phyloP scores from a whole-genome alignment of 2,329 filamentous ascomycete genomes.

The Sordariomycetes sp. region DNA sequence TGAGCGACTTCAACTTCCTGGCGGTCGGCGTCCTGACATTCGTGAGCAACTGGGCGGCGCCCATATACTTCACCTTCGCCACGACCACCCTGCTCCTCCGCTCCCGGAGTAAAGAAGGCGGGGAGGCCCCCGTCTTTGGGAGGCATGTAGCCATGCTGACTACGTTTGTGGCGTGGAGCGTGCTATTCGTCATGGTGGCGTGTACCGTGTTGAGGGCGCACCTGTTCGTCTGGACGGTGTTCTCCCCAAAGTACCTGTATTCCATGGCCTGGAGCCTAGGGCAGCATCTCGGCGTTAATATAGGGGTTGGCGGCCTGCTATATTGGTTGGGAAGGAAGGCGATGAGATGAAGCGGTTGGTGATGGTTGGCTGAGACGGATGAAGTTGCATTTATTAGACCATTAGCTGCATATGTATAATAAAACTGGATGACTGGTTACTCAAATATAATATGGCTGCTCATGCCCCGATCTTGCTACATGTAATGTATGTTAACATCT shows the following conservation, averaged over 20 bases:
- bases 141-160: slow-evolving; percentile 57
- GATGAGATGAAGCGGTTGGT: neutral
- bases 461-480: too few relatives aligned
- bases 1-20: slow-evolving; percentile 69
- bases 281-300: slow-evolving; percentile 67
- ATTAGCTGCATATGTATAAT: too few relatives aligned
- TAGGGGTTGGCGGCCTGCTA: slow-evolving; percentile 48
- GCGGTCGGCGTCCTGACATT: slow-evolving; percentile 79
- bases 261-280: slow-evolving; percentile 78
- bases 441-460: too few relatives aligned
- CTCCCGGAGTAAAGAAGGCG: slow-evolving; percentile 13
- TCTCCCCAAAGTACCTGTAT: slow-evolving; percentile 93
- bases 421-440: too few relatives aligned
- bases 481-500: too few relatives aligned
- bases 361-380: neutral
- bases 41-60: slow-evolving; percentile 80
- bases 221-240: slow-evolving; percentile 97
- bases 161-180: slow-evolving; percentile 53
- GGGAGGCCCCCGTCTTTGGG: slow-evolving; percentile 20
- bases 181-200: slow-evolving; percentile 74
- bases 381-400: too few relatives aligned
- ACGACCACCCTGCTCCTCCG: slow-evolving; percentile 48
- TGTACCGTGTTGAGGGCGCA: slow-evolving; percentile 79
- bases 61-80: slow-evolving; percentile 75
- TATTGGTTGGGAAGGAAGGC: slow-evolving; percentile 35